Evolutionary conservation across 768 basidiomycete species (phyloP).

Genomic region (Russula compacta): DNA sequence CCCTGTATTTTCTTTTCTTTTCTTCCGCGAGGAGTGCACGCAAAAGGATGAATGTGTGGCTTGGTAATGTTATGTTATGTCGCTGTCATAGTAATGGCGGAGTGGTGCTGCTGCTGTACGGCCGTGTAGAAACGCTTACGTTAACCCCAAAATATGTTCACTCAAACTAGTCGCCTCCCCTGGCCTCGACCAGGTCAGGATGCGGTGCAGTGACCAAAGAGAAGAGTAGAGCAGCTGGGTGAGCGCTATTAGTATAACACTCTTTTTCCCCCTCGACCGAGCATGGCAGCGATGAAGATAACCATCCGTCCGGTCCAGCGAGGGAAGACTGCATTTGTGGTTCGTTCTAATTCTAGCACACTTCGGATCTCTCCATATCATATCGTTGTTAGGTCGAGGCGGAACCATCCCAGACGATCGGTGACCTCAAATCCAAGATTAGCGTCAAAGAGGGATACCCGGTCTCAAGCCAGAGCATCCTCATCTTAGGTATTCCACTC

Average conservation of each 20-base stretch:
- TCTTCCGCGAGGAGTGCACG: not conserved
- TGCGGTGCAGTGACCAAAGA: too few relatives aligned
- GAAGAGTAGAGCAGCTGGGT: too few relatives aligned
- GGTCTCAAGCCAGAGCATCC: constrained; percentile 76
- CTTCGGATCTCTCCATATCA: not conserved
- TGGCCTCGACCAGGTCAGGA: too few relatives aligned
- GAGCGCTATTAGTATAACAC: not conserved
- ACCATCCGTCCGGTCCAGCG: constrained; percentile 88
- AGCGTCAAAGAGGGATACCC: constrained; percentile 62
- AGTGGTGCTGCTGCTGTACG: not conserved
- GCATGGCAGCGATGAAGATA: constrained; percentile 59
- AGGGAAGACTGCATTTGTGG: constrained; percentile 67
- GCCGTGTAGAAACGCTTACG: too few relatives aligned
- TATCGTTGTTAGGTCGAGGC: constrained; percentile 53
- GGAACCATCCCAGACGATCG: constrained; percentile 67
- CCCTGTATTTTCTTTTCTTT: constrained; percentile 10
- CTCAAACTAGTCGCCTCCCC: too few relatives aligned
- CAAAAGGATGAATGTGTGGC: constrained; percentile 3
- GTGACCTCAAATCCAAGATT: constrained; percentile 77
- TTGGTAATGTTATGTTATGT: constrained; percentile 4
- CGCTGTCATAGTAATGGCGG: not conserved
- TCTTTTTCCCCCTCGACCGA: not conserved
- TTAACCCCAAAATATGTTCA: too few relatives aligned
- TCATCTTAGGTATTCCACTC: constrained; percentile 67
- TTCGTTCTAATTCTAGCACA: constrained; percentile 26